phyloP scores from a whole-genome alignment of 2,329 filamentous ascomycete genomes.

The Colletotrichum filicis region DNA sequence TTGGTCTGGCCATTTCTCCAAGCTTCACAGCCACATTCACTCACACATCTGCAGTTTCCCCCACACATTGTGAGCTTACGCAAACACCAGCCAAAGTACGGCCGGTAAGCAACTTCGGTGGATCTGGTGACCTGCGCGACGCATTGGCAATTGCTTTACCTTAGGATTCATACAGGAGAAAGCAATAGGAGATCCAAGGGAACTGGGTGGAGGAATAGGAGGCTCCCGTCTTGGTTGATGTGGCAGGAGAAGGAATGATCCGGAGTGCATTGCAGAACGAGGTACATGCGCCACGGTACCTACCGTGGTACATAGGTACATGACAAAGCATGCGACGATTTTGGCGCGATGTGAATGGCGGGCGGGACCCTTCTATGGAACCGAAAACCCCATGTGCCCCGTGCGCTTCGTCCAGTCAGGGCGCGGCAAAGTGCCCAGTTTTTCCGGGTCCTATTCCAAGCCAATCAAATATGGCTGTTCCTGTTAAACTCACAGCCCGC shows the following conservation, averaged over 20 bases:
- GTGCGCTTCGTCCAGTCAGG: conserved; percentile 19
- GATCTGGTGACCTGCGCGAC: neutral
- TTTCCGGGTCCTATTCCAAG: neutral
- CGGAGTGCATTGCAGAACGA: neutral
- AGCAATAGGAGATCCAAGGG: neutral
- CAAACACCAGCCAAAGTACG: neutral
- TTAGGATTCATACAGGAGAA: too few relatives aligned
- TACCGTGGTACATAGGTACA: neutral
- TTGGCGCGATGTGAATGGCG: conserved; percentile 24
- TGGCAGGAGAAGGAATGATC: neutral
- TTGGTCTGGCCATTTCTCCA: conserved; percentile 3
- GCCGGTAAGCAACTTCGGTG: neutral
- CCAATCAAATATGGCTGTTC: conserved; percentile 3
- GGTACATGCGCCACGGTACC: neutral
- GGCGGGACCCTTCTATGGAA: neutral
- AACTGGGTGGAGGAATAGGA: neutral
- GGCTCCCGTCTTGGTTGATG: neutral
- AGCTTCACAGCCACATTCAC: conserved; percentile 29
- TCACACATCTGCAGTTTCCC: neutral
- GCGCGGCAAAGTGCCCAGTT: conserved; percentile 14
- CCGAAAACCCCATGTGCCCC: neutral
- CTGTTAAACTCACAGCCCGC: conserved; percentile 20
- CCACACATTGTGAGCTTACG: neutral
- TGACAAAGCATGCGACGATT: conserved; percentile 9
- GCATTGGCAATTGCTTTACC: too few relatives aligned